Percentiles rank a stretch among this genome's conserved stretches.
Evolutionary conservation across 352 stramenopile genomes (phyloP).

Genomic region (Globisporangium echinulatum): DNA sequence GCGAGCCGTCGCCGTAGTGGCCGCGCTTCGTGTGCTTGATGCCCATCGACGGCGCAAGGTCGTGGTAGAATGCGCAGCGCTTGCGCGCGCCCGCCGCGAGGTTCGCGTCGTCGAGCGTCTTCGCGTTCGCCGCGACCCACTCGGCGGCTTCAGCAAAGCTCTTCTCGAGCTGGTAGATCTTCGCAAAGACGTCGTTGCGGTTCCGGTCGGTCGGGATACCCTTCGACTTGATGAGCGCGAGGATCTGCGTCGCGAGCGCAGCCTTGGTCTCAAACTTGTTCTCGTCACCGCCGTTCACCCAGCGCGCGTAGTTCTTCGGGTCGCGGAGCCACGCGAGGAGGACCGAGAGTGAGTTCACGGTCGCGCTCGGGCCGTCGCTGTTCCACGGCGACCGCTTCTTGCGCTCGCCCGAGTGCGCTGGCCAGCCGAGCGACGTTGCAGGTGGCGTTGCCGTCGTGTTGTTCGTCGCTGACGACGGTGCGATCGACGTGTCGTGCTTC

Average conservation of each 20-base stretch:
- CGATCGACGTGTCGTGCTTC: neutral
- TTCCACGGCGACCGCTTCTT: conserved; percentile 16
- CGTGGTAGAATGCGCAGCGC: conserved; percentile 14
- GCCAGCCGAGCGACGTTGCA: neutral
- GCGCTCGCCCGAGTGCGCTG: conserved; percentile 2
- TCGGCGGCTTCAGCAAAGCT: conserved; percentile 11
- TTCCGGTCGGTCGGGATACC: conserved; percentile 15
- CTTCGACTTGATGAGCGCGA: conserved; percentile 8
- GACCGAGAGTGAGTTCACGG: conserved; percentile 11
- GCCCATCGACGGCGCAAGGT: conserved; percentile 12
- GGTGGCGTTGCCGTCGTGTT: too few species aligned
- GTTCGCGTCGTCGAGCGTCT: neutral
- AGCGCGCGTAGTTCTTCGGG: conserved; percentile 14
- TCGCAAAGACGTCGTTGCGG: conserved; percentile 16
- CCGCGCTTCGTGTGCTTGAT: neutral
- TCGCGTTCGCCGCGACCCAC: conserved; percentile 7
- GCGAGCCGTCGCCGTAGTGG: neutral
- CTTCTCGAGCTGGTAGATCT: conserved; percentile 19
- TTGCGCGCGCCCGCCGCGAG: conserved; percentile 4
- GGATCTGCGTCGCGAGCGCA: conserved; percentile 10
- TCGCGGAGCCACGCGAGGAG: conserved; percentile 13
- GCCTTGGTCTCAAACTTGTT: conserved; percentile 13
- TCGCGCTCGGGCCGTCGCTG: conserved; percentile 9
- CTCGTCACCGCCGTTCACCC: conserved; percentile 12
- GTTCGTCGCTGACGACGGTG: too few species aligned